These are phyloP conservation scores for Tulasnella sp. DNA, from an alignment of 768 basidiomycete genomes.

Conservation along the genomic window DNA sequence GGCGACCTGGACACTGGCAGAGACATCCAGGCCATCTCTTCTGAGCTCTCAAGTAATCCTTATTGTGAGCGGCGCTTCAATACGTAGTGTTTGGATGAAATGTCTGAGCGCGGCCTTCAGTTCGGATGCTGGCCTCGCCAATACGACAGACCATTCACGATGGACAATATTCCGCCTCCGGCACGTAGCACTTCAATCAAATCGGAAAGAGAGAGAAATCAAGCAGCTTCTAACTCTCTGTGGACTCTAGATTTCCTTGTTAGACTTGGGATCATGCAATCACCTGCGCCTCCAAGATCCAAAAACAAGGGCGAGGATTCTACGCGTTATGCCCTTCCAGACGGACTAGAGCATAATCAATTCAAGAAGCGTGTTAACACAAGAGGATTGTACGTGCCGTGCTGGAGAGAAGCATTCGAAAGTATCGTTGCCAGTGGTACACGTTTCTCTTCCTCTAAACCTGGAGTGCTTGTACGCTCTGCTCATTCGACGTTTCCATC, in stretches of 20 bases:
- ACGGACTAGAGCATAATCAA: constrained; percentile 56
- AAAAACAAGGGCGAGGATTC: background rate
- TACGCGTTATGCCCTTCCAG: constrained; percentile 29
- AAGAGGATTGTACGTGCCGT: constrained; percentile 44
- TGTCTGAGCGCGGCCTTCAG: constrained; percentile 26
- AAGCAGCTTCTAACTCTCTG: background rate
- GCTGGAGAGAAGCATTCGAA: constrained; percentile 42
- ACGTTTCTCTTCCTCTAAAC: too few species aligned
- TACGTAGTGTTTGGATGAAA: too few species aligned
- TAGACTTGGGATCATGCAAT: constrained; percentile 34
- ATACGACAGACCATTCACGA: constrained; percentile 46
- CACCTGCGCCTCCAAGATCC: constrained; percentile 19
- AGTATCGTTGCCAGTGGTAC: constrained; percentile 30
- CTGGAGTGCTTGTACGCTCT: background rate
- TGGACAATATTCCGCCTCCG: constrained; percentile 42
- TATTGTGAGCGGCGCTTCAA: background rate
- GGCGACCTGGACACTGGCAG: background rate
- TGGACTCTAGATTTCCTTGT: constrained; percentile 45
- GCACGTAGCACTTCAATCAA: constrained; percentile 27
- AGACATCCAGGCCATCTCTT: too few species aligned
- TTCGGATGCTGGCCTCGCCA: constrained; percentile 61
- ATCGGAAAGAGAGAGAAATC: background rate
- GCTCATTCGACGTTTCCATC: background rate
- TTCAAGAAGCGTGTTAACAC: constrained; percentile 41
- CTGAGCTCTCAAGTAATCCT: constrained; percentile 33